Percentiles rank a stretch among this genome's conserved stretches.
phyloP scores from a whole-genome alignment of 371 early-diverging fungal species.

The Apophysomyces trapeziformis region DNA sequence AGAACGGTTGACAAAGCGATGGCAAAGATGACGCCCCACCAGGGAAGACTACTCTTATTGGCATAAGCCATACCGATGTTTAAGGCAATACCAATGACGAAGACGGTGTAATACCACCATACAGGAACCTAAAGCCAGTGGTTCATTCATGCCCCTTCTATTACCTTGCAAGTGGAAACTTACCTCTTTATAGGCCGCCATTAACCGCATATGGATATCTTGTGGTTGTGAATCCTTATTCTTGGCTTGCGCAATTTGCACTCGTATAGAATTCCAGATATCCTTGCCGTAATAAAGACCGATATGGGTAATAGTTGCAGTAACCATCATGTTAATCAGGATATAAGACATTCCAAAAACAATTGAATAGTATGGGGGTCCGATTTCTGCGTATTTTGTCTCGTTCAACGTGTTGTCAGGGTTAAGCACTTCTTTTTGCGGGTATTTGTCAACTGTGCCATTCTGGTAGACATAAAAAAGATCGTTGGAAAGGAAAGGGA shows the following conservation, averaged over 20 bases:
- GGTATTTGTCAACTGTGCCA: constrained; percentile 32
- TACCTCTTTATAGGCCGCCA: constrained; percentile 46
- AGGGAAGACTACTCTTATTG: constrained; percentile 57
- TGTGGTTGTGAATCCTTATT: not conserved
- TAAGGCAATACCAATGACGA: constrained; percentile 61
- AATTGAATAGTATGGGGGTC: constrained; percentile 33
- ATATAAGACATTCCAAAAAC: constrained; percentile 20
- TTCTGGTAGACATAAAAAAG: constrained; percentile 23
- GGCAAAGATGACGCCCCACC: constrained; percentile 78
- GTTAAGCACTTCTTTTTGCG: constrained; percentile 38
- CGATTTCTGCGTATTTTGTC: constrained; percentile 28
- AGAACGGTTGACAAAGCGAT: constrained; percentile 51
- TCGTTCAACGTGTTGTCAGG: constrained; percentile 31
- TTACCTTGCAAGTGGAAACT: constrained; percentile 10
- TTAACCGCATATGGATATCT: constrained; percentile 40
- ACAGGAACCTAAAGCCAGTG: constrained; percentile 68
- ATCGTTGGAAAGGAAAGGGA: constrained; percentile 36
- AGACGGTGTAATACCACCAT: constrained; percentile 76
- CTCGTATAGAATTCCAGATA: constrained; percentile 20
- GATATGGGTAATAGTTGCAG: constrained; percentile 51
- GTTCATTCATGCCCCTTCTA: constrained; percentile 24
- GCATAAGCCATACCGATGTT: constrained; percentile 67
- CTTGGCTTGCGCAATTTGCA: constrained; percentile 2
- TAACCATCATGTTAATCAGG: constrained; percentile 36
- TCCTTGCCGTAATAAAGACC: constrained; percentile 43